Evolutionary conservation across 129 eudicot genomes (phyloP), one percentile per base, ranked within the genome.

Genomic region (Chrysanthemum makinoi): DNA sequence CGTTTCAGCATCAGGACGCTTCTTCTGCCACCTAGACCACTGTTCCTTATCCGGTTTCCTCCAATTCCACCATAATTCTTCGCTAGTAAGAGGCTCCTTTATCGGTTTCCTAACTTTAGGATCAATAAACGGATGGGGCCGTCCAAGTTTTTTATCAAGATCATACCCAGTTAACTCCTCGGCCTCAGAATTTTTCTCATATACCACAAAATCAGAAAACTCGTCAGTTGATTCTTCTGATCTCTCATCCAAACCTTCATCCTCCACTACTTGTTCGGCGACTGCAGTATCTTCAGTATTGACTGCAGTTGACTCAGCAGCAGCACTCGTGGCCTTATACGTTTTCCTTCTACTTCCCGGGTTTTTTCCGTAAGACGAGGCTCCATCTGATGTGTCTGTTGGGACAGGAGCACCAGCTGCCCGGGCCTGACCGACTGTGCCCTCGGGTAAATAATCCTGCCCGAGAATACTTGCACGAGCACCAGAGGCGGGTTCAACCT

Each of bases 1-100:
- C 81, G 97, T 95, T 85, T 90, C 99, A 76, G 87, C 94, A 83
- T 90, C 97, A 5, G 99, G 99, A 7, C 96, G 87, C 65, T 88
- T 80, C 87, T 88, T 84, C 75, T 95, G 99, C 99, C 99, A 95
- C 80, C 97, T 83, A 24, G 99, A 95, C 99, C 99, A 95, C 62
- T 83, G 89, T 72, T 88, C 88, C 49, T 86, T 83, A 35, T 90
- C 94, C 1, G 97, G 88, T 78, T 88, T 95, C 77, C 99, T 95
- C 99, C 99, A 95, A 63, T 95, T 84, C 99, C 99, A 95, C 99
- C 99, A 95, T 62, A 95, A 87, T 53, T 84, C 99, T 66, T 95
- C 99, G 78, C 94, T 95, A 10, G 97, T 79, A 75, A 90, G 99
- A 13, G 99, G 78, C 44, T 95, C 86, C 73, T 87, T 84, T 28